These are phyloP conservation scores for Quercus dentata DNA, from an alignment of 306 rosid species.

Conservation along the genomic window DNA sequence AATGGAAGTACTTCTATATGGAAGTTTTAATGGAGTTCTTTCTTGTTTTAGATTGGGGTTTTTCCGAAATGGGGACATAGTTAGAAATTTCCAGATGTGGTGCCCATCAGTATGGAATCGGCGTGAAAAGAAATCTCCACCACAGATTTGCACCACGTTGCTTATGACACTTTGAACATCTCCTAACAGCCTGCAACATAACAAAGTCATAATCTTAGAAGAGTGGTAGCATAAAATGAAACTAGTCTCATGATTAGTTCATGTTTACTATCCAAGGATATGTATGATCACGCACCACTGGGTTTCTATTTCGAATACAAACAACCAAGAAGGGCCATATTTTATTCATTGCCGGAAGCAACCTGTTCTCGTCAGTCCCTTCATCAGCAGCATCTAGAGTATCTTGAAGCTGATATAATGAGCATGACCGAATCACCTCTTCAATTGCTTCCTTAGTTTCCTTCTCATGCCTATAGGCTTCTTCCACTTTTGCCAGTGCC, in stretches of 20 bases:
- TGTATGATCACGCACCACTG: constrained; percentile 56
- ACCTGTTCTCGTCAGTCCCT: constrained; percentile 75
- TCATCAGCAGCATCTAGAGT: constrained; percentile 56
- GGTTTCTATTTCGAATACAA: constrained; percentile 68
- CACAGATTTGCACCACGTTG: constrained; percentile 58
- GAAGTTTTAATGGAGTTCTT: neutral
- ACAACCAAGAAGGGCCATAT: constrained; percentile 86
- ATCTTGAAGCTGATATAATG: constrained; percentile 65
- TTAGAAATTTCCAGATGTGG: constrained; percentile 2
- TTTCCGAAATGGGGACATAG: neutral
- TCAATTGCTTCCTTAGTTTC: constrained; percentile 63
- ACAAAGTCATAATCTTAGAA: neutral
- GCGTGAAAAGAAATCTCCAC: constrained; percentile 89
- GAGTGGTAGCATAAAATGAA: constrained; percentile 6
- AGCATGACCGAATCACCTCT: constrained; percentile 49
- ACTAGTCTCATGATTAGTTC: neutral
- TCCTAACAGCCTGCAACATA: constrained; percentile 58
- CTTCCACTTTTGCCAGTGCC: constrained; percentile 75
- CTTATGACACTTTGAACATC: constrained; percentile 61
- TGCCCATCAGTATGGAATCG: constrained; percentile 43
- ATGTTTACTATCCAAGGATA: neutral
- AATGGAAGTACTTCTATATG: constrained; percentile 32
- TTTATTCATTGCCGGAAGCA: constrained; percentile 96
- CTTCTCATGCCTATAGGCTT: constrained; percentile 69
- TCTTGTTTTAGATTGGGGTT: neutral